Percentiles rank a stretch among this genome's conserved stretches.
phyloP scores from a whole-genome alignment of 2,329 filamentous ascomycete genomes.

The Pestalotiopsis sp. region DNA sequence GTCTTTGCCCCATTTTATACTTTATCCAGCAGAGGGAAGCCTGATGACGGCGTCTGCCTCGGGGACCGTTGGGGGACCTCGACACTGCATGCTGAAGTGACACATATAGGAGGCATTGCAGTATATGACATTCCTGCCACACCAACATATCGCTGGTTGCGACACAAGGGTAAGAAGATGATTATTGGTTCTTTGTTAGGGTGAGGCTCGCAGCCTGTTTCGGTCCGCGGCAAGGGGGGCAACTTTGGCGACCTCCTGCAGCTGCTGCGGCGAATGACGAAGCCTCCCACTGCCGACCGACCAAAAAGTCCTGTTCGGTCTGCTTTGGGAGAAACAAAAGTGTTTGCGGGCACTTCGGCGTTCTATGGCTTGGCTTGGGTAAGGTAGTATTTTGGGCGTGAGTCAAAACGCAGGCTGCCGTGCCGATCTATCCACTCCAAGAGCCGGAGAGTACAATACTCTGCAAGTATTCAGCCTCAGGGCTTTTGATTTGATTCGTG shows the following conservation, averaged over 20 bases:
- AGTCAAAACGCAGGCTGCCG: not conserved
- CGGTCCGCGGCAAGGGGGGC: not conserved
- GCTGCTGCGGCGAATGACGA: not conserved
- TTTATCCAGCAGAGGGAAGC: not conserved
- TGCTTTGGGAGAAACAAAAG: not conserved
- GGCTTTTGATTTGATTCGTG: not conserved
- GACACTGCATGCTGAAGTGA: not conserved
- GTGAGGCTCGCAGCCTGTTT: not conserved
- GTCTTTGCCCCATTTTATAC: not conserved
- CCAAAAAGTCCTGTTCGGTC: not conserved
- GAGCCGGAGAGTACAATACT: no score
- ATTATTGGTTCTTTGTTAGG: not conserved
- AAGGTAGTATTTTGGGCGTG: not conserved
- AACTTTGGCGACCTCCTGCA: not conserved
- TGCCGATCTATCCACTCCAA: not conserved
- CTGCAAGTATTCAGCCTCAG: not conserved
- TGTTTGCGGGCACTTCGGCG: not conserved
- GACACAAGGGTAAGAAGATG: not conserved
- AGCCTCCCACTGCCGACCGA: not conserved
- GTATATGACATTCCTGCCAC: not conserved
- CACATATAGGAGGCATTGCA: not conserved
- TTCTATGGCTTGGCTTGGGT: not conserved
- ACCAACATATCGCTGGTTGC: not conserved
- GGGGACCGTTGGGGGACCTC: not conserved
- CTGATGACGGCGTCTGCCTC: not conserved